A percentile compares a stretch with the other conserved stretches of the same genome.
phyloP scores from a whole-genome alignment of 768 basidiomycete genomes.

The Leucocoprinus leucothites region DNA sequence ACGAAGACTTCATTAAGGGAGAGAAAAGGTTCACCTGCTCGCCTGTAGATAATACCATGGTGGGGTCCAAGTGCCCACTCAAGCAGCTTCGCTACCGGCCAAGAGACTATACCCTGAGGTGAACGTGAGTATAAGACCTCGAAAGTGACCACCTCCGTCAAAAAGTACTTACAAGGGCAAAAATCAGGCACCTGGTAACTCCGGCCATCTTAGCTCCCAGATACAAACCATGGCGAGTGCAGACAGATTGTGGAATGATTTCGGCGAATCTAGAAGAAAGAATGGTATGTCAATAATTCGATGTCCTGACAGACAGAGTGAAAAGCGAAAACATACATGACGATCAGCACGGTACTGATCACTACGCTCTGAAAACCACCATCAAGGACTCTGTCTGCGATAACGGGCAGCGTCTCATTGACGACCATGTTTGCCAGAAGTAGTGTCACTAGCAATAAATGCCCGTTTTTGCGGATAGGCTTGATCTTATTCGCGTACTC shows the following conservation, averaged over 20 bases:
- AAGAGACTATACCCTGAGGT: constrained; percentile 72
- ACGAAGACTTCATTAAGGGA: not conserved
- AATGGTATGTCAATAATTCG: not conserved
- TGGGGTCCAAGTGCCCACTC: constrained; percentile 77
- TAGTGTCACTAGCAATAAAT: constrained; percentile 78
- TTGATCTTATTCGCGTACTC: constrained; percentile 81
- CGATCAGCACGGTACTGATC: constrained; percentile 80
- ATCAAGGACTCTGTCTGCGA: constrained; percentile 75
- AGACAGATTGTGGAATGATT: constrained; percentile 92
- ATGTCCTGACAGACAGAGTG: not conserved
- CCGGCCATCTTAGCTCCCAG: constrained; percentile 85
- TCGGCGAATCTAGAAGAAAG: constrained; percentile 66
- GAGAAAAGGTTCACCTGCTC: constrained; percentile 11
- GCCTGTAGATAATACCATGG: constrained; percentile 76
- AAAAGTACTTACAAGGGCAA: constrained; percentile 49
- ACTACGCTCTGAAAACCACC: constrained; percentile 77
- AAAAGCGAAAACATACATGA: constrained; percentile 61
- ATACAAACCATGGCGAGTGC: constrained; percentile 85
- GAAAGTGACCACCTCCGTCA: not conserved
- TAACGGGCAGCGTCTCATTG: constrained; percentile 84
- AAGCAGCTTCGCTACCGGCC: constrained; percentile 84
- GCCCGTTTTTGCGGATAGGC: constrained; percentile 82
- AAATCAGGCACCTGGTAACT: constrained; percentile 65
- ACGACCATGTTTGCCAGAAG: constrained; percentile 90
- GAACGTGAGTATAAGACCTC: constrained; percentile 7